phyloP scores from a whole-genome alignment of 2,329 filamentous ascomycete species.

The Penicillium sp. region DNA sequence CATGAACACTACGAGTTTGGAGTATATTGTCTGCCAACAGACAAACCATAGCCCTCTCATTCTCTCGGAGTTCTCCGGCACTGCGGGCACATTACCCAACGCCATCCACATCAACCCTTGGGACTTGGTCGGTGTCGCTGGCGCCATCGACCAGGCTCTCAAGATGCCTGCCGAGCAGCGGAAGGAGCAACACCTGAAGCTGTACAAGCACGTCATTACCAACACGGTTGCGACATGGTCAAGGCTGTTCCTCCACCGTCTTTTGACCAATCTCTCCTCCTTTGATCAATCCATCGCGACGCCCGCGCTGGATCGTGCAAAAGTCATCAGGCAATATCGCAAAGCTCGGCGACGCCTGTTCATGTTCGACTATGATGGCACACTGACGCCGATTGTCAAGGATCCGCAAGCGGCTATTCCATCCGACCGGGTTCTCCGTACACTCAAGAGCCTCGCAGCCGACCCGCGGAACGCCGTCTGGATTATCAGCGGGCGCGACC shows the following conservation, averaged over 20 bases:
- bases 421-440: conserved; percentile 73
- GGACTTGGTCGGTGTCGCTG: conserved; percentile 79
- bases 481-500: conserved; percentile 95
- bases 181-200: conserved; percentile 61
- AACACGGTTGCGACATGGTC: conserved; percentile 88
- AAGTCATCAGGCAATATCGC: conserved; percentile 68
- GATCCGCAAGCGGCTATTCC: conserved; percentile 87
- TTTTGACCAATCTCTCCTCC: conserved; percentile 73
- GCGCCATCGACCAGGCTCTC: conserved; percentile 74
- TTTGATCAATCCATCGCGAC: conserved; percentile 71
- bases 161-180: conserved; percentile 66
- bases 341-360: conserved; percentile 74
- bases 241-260: conserved; percentile 67
- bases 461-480: conserved; percentile 86
- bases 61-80: conserved; percentile 93
- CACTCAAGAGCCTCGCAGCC: conserved; percentile 69
- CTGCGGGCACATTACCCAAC: conserved; percentile 74
- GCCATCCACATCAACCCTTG: conserved; percentile 97
- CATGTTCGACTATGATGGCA: conserved; percentile 99
- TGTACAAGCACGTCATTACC: conserved; percentile 78
- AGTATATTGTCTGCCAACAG: conserved; percentile 90
- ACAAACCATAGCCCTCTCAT: conserved; percentile 83
- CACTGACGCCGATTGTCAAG: conserved; percentile 87
- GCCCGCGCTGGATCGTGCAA: conserved; percentile 70
- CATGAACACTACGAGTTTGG: conserved; percentile 95